Evolutionary conservation across 2,329 filamentous ascomycete species (phyloP).

Genomic region (Arthrobotrys musiformis): DNA sequence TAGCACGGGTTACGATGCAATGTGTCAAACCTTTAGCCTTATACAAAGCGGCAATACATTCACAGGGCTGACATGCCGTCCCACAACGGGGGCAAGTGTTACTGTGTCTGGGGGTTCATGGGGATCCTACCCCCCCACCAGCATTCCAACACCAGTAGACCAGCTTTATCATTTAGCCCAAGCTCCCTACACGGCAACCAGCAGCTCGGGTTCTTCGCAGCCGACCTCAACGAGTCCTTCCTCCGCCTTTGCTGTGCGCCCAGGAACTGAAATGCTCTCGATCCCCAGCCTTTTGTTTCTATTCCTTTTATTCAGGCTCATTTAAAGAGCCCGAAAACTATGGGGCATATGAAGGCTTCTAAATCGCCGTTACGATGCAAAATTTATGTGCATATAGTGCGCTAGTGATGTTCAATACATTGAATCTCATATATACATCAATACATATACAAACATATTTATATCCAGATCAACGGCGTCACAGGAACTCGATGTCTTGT

Average conservation of each 20-base stretch:
- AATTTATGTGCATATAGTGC: too few relatives aligned
- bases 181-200: neutral
- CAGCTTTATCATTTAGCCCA: neutral
- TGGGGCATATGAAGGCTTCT: too few relatives aligned
- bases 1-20: neutral
- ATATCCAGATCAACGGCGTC: too few relatives aligned
- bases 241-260: neutral
- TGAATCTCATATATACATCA: too few relatives aligned
- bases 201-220: neutral
- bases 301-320: neutral
- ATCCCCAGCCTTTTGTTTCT: neutral
- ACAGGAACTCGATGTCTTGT: too few relatives aligned
- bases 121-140: neutral
- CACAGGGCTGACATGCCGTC: neutral
- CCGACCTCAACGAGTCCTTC: neutral
- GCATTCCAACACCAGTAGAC: conserved; percentile 3
- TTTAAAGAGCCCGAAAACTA: too few relatives aligned
- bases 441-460: too few relatives aligned
- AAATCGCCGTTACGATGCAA: too few relatives aligned
- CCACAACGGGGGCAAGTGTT: neutral
- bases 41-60: neutral
- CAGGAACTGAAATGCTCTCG: neutral
- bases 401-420: too few relatives aligned
- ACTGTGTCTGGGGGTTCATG: neutral
- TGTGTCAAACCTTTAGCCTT: neutral